Evolutionary conservation across 140 eudicot species (phyloP).

Genomic region (Cichorium intybus): DNA sequence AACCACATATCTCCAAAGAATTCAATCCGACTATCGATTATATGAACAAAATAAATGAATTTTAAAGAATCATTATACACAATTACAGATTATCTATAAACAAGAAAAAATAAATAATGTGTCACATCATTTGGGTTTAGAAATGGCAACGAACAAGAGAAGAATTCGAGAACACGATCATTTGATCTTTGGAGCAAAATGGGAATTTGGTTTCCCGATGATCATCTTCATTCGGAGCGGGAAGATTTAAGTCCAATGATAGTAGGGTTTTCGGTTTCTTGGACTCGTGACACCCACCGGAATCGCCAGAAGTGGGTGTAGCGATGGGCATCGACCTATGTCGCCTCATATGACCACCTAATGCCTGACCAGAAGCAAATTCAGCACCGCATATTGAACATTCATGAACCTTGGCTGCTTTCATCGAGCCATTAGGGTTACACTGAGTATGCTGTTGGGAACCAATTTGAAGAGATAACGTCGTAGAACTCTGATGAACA

Average conservation of each 20-base stretch:
- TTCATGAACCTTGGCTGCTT: slow-evolving; percentile 56
- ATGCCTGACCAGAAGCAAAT: slow-evolving; percentile 78
- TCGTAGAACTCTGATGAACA: slow-evolving; percentile 20
- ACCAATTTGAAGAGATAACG: slow-evolving; percentile 46
- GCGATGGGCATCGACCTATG: slow-evolving; percentile 58
- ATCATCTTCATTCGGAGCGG: slow-evolving; percentile 63
- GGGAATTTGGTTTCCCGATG: slow-evolving; percentile 45
- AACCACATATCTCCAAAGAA: slow-evolving; percentile 15
- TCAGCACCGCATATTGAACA: slow-evolving; percentile 90
- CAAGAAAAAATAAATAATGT: slow-evolving; percentile 38
- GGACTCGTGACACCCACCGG: slow-evolving; percentile 25
- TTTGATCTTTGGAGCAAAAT: slow-evolving; percentile 29
- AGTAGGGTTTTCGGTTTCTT: slow-evolving; percentile 42
- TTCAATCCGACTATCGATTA: slow-evolving; percentile 18
- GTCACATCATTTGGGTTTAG: slow-evolving; percentile 38
- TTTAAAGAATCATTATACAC: slow-evolving; percentile 25
- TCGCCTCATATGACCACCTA: slow-evolving; percentile 96
- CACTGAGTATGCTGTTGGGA: slow-evolving; percentile 13
- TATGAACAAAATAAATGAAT: slow-evolving; percentile 23
- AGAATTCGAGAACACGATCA: slow-evolving; percentile 39
- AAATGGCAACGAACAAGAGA: slow-evolving; percentile 41
- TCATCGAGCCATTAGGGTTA: slow-evolving; percentile 26
- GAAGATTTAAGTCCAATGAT: slow-evolving; percentile 73
- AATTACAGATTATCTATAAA: neutral
- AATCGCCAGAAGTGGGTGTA: slow-evolving; percentile 11